A percentile compares a stretch with the other conserved stretches of the same genome.
Conservation (phyloP, 2,329 filamentous ascomycete species). For the Pestalotiopsis sp. region DNA sequence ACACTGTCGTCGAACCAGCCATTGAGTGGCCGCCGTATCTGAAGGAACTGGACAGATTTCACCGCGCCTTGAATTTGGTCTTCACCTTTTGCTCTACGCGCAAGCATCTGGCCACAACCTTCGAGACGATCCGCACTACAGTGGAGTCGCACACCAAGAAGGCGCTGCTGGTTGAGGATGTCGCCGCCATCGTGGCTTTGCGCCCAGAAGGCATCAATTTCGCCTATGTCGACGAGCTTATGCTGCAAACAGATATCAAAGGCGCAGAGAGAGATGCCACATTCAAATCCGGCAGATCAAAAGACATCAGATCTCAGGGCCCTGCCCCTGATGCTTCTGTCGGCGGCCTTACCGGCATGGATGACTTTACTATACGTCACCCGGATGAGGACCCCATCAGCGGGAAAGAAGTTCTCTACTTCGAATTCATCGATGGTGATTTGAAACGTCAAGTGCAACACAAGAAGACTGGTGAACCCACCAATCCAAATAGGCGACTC, state of each 20-base stretch:
- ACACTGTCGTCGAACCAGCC: constrained; percentile 31
- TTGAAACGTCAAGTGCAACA: constrained; percentile 77
- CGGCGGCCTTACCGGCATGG: constrained; percentile 55
- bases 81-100: constrained; percentile 94
- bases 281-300: constrained; percentile 59
- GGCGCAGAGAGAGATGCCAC: constrained; percentile 67
- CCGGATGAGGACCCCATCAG: constrained; percentile 33
- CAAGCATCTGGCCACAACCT: constrained; percentile 89
- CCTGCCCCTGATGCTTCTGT: constrained; percentile 59
- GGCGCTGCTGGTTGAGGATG: constrained; percentile 72
- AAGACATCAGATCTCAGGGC: constrained; percentile 51
- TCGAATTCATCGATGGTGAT: constrained; percentile 92
- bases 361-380: constrained; percentile 39
- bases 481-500: constrained; percentile 67
- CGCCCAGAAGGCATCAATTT: constrained; percentile 81
- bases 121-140: constrained; percentile 81
- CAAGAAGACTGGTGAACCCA: constrained; percentile 73
- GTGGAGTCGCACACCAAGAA: constrained; percentile 83
- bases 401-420: constrained; percentile 74
- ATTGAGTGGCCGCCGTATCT: constrained; percentile 76
- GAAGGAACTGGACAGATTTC: constrained; percentile 71
- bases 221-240: constrained; percentile 81
- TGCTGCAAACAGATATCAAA: constrained; percentile 78
- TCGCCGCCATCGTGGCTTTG: constrained; percentile 79
- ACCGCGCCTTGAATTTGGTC: constrained; percentile 86